These are phyloP conservation scores for Jimgerdemannia flammicorona DNA, from an alignment of 192 early-diverging fungal species.

Conservation along the genomic window DNA sequence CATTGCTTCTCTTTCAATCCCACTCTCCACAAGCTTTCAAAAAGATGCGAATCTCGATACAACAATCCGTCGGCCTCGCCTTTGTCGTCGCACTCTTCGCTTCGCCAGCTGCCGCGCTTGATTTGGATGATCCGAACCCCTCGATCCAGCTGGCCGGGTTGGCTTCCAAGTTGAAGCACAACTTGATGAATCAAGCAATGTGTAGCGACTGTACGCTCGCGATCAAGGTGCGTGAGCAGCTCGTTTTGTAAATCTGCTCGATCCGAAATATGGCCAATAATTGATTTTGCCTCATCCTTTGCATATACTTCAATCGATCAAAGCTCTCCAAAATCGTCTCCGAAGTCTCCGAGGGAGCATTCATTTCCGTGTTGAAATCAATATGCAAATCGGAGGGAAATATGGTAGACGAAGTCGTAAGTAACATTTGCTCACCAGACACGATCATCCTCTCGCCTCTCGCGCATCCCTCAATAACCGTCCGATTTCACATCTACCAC, in stretches of 20 bases:
- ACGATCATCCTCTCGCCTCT: background rate
- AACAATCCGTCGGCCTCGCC: background rate
- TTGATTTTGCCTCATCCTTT: too few species aligned
- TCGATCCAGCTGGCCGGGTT: background rate
- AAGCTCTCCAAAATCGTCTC: too few species aligned
- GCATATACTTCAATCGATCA: too few species aligned
- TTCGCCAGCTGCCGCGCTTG: background rate
- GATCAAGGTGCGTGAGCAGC: background rate
- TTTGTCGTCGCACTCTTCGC: background rate
- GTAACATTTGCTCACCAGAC: background rate
- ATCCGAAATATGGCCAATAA: too few species aligned
- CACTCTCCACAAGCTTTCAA: too few species aligned
- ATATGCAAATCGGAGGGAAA: too few species aligned
- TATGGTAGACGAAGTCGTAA: too few species aligned
- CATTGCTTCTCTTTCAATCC: too few species aligned
- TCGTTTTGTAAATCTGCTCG: background rate
- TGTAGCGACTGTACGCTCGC: background rate
- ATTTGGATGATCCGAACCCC: background rate
- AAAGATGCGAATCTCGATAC: background rate
- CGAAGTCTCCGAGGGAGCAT: too few species aligned
- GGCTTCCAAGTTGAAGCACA: background rate
- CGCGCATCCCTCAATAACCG: background rate
- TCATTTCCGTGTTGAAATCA: too few species aligned
- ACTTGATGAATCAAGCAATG: background rate
- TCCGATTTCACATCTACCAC: background rate